A percentile compares a stretch with the other conserved stretches of the same genome.
phyloP scores from a whole-genome alignment of 768 basidiomycete genomes.

The Lactarius tabidus region DNA sequence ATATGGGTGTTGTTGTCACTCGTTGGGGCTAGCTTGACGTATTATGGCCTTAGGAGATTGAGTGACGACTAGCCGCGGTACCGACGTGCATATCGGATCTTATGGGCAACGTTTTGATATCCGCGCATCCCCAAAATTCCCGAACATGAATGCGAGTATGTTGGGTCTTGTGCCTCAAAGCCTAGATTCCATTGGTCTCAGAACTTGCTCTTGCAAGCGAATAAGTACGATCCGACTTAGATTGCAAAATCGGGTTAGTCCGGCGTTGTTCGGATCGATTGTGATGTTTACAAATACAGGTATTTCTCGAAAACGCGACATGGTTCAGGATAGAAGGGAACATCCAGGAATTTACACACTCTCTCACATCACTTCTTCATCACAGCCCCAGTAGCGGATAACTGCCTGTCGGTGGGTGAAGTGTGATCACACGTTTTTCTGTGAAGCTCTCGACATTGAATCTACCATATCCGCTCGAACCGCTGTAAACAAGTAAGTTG shows the following conservation, averaged over 20 bases:
- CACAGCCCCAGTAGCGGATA: conserved; percentile 5
- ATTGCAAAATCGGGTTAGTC: not conserved
- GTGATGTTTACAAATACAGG: not conserved
- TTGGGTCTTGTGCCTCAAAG: not conserved
- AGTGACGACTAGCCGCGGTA: too few relatives aligned
- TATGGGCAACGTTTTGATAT: too few relatives aligned
- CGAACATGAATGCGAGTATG: not conserved
- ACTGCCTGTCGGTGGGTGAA: conserved; percentile 36
- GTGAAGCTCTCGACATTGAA: conserved; percentile 52
- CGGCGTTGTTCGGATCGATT: not conserved
- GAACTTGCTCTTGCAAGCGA: not conserved
- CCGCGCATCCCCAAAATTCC: too few relatives aligned
- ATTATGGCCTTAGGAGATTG: too few relatives aligned
- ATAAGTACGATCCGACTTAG: not conserved
- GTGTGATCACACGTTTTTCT: conserved; percentile 40
- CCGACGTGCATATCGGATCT: too few relatives aligned
- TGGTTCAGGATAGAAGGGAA: too few relatives aligned
- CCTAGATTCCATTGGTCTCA: not conserved
- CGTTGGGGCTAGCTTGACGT: too few relatives aligned
- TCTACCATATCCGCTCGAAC: conserved; percentile 45
- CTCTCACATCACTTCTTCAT: not conserved
- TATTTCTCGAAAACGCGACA: too few relatives aligned
- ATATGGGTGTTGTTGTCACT: too few relatives aligned
- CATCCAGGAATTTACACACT: too few relatives aligned
- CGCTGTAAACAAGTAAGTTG: conserved; percentile 23